A percentile compares a stretch with the other conserved stretches of the same genome.
Evolutionary conservation across 495 filamentous ascomycete genomes (phyloP).

Genomic region (Aspergillus ellipticus): DNA sequence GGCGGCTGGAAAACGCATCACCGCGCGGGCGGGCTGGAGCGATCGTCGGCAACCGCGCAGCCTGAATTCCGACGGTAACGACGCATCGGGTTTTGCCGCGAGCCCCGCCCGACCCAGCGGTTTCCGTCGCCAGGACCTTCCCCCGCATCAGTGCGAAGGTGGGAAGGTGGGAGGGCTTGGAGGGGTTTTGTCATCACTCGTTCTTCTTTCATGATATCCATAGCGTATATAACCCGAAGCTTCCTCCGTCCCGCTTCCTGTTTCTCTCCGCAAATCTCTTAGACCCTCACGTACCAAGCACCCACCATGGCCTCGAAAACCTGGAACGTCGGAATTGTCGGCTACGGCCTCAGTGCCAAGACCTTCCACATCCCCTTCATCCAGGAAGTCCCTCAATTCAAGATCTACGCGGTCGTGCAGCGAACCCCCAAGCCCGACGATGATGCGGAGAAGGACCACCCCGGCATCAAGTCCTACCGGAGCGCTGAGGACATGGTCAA

Average conservation of each 20-base stretch:
- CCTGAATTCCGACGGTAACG: neutral
- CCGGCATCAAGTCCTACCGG: constrained; percentile 60
- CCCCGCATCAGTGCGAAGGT: constrained; percentile 16
- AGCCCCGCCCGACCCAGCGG: constrained; percentile 23
- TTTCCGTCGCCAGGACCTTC: constrained; percentile 44
- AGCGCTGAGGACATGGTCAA: constrained; percentile 58
- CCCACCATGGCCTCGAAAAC: constrained; percentile 44
- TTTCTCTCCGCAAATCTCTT: neutral
- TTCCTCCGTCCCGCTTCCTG: neutral
- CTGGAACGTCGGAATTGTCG: constrained; percentile 58
- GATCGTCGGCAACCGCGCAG: constrained; percentile 3
- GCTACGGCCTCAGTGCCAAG: constrained; percentile 79
- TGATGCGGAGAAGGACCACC: constrained; percentile 64
- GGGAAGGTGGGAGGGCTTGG: too few relatives aligned
- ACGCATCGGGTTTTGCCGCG: constrained; percentile 7
- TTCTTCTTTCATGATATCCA: neutral
- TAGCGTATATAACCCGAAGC: neutral
- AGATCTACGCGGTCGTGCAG: constrained; percentile 76
- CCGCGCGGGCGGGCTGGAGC: neutral
- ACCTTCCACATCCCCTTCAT: constrained; percentile 91
- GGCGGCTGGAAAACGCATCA: neutral
- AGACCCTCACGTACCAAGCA: neutral
- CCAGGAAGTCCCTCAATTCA: constrained; percentile 56
- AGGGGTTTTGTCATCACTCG: neutral
- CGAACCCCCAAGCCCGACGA: constrained; percentile 63